These are phyloP conservation scores for Diddensiella transvaalensis DNA, from an alignment of 805 yeast species.

Conservation along the genomic window DNA sequence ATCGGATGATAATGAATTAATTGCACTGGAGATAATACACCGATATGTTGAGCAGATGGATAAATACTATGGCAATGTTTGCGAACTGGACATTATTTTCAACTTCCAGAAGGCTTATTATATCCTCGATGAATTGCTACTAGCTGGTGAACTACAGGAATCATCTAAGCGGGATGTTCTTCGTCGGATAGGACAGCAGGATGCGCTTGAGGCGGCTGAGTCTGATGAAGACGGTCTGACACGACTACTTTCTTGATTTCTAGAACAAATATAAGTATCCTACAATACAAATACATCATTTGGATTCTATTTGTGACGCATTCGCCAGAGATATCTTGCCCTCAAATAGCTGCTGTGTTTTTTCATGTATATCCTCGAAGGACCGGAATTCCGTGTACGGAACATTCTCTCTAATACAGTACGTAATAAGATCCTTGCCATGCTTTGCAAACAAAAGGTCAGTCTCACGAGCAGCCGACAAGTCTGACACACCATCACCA, in stretches of 20 bases:
- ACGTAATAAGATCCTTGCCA: constrained; percentile 84
- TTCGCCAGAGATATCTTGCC: constrained; percentile 33
- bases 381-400: constrained; percentile 81
- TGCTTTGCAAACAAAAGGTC: constrained; percentile 89
- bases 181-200: constrained; percentile 75
- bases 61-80: constrained; percentile 89
- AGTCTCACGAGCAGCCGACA: constrained; percentile 93
- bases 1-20: constrained; percentile 77
- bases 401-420: constrained; percentile 73
- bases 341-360: constrained; percentile 52
- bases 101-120: constrained; percentile 93
- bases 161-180: constrained; percentile 76
- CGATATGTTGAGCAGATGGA: constrained; percentile 97
- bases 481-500: constrained; percentile 97
- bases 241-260: constrained; percentile 17
- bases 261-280: not conserved
- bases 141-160: constrained; percentile 87
- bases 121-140: constrained; percentile 80
- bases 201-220: constrained; percentile 78
- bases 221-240: constrained; percentile 44
- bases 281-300: not conserved
- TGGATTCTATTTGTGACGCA: constrained; percentile 3
- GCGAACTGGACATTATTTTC: constrained; percentile 94
- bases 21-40: constrained; percentile 82
- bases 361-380: constrained; percentile 68